phyloP scores from a whole-genome alignment of 2,329 filamentous ascomycete genomes.

The Helotiales sp. region DNA sequence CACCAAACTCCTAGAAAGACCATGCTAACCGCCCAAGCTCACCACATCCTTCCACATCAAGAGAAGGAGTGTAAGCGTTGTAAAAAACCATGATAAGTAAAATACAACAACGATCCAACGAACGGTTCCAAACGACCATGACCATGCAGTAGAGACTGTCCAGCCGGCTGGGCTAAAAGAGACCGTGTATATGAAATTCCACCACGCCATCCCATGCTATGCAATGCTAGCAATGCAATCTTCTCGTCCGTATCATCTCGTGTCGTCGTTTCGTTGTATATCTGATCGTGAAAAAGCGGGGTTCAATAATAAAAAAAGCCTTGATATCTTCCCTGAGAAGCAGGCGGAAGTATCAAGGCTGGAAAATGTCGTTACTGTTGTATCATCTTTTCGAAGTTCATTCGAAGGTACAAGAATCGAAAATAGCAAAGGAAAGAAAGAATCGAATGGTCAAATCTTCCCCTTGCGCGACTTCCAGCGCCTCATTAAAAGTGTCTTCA shows the following conservation, averaged over 20 bases:
- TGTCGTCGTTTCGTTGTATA: background rate
- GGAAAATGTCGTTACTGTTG: background rate
- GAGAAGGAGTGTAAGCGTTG: background rate
- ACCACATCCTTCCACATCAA: background rate
- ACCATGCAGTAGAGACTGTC: background rate
- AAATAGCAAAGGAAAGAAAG: background rate
- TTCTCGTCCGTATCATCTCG: background rate
- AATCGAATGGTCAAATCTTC: too few relatives aligned
- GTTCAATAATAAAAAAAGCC: background rate
- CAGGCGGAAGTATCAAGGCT: background rate
- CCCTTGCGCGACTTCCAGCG: background rate
- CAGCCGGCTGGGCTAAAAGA: background rate
- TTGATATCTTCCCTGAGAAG: background rate
- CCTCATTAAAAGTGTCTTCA: slow-evolving; percentile 1
- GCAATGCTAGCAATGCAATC: background rate
- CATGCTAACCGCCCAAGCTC: background rate
- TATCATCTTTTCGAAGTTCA: background rate
- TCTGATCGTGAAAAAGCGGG: background rate
- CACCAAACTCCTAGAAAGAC: background rate
- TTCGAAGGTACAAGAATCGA: background rate
- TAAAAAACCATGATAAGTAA: too few relatives aligned
- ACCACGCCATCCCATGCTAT: background rate
- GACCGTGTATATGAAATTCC: background rate
- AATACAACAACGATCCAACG: background rate
- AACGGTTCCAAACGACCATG: background rate